Conservation (phyloP, 2,329 filamentous ascomycete genomes). For the Cercospora zeae-maydis region DNA sequence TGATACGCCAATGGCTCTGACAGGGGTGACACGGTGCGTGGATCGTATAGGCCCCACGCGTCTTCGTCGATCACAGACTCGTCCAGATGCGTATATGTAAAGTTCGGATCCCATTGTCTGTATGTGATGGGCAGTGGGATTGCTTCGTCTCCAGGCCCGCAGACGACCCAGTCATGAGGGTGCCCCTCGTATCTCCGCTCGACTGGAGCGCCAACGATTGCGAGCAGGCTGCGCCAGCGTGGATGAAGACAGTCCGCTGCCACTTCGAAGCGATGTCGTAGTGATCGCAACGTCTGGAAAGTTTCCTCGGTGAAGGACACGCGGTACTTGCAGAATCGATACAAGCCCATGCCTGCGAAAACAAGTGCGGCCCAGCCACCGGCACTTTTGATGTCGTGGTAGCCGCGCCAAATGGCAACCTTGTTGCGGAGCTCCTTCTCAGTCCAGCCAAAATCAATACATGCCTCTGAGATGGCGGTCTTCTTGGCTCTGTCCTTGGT, state of each 20-base stretch:
- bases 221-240: constrained; percentile 50
- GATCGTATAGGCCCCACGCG: constrained; percentile 50
- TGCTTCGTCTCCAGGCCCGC: constrained; percentile 40
- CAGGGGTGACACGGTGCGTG: constrained; percentile 43
- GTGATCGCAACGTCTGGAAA: constrained; percentile 46
- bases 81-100: constrained; percentile 50
- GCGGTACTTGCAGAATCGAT: constrained; percentile 59
- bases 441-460: constrained; percentile 53
- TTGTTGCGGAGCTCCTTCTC: constrained; percentile 58
- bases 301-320: constrained; percentile 52
- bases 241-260: constrained; percentile 34
- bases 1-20: constrained; percentile 29
- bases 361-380: constrained; percentile 56
- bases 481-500: constrained; percentile 48
- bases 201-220: constrained; percentile 45
- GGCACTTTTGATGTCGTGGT: constrained; percentile 56
- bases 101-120: constrained; percentile 46
- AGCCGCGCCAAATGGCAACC: constrained; percentile 55
- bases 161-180: constrained; percentile 53
- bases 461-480: constrained; percentile 52
- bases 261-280: constrained; percentile 45
- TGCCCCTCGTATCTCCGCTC: constrained; percentile 47
- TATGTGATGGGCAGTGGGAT: constrained; percentile 49
- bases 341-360: constrained; percentile 57
- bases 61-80: constrained; percentile 49